Conservation (phyloP, 2,329 filamentous ascomycete genomes). For the Pseudocercospora vitis region DNA sequence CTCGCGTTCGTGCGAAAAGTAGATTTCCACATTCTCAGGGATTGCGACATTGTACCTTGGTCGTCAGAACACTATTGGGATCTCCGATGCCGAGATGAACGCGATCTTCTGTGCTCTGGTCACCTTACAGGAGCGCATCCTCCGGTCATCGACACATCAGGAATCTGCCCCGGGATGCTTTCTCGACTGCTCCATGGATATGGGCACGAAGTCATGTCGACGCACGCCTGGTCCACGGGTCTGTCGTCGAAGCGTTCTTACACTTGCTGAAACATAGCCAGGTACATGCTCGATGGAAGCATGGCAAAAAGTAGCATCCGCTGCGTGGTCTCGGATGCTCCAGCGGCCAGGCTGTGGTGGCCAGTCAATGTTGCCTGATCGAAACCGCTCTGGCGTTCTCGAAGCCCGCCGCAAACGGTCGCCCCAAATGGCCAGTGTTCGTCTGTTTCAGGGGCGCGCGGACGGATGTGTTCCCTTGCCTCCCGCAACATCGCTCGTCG, state of each 20-base stretch:
- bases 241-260: constrained; percentile 5
- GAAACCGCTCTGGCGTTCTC: constrained; percentile 23
- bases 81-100: constrained; percentile 19
- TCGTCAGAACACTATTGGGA: constrained; percentile 20
- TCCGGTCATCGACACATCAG: constrained; percentile 20
- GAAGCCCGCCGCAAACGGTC: constrained; percentile 24
- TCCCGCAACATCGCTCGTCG: constrained; percentile 22
- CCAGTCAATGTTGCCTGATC: constrained; percentile 20
- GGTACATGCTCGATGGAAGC: constrained; percentile 8
- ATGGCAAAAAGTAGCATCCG: constrained; percentile 6
- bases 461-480: constrained; percentile 22
- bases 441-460: constrained; percentile 27
- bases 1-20: constrained; percentile 24
- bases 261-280: constrained; percentile 18
- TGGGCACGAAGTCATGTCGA: neutral
- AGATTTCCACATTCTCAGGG: constrained; percentile 10
- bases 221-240: neutral
- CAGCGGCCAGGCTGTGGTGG: constrained; percentile 21
- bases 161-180: constrained; percentile 26
- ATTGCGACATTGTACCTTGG: constrained; percentile 25
- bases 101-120: constrained; percentile 15
- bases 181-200: constrained; percentile 13
- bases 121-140: constrained; percentile 24
- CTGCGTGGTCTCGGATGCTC: constrained; percentile 16
- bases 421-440: constrained; percentile 17